Percentiles rank a stretch among this genome's conserved stretches.
Evolutionary conservation across 257 asterid genomes (phyloP).

Genomic region (Petunia axillaris): DNA sequence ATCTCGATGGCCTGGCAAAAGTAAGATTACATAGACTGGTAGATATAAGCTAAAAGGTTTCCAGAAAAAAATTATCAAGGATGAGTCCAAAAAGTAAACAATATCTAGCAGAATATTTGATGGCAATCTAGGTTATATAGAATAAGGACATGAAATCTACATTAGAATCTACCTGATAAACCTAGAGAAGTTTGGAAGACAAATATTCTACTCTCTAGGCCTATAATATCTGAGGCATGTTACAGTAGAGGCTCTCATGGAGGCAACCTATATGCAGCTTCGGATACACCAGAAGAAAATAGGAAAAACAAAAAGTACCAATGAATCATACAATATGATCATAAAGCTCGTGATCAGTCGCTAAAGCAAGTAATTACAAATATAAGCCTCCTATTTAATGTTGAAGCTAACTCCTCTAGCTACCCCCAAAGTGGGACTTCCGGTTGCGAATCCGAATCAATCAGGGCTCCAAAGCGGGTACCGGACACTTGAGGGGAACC

Average conservation of each 20-base stretch:
- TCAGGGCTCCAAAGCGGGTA: too few species aligned
- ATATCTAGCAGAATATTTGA: slow-evolving; percentile 2
- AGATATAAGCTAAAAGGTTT: neutral
- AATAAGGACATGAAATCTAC: neutral
- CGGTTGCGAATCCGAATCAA: too few species aligned
- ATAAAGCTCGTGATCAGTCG: neutral
- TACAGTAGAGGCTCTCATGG: neutral
- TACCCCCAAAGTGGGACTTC: too few species aligned
- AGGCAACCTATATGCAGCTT: neutral
- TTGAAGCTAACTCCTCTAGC: neutral
- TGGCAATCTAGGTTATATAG: neutral
- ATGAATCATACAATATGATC: neutral
- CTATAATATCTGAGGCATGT: neutral
- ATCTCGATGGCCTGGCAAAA: slow-evolving; percentile 58
- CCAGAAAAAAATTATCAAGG: slow-evolving; percentile 6
- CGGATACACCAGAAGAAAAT: neutral
- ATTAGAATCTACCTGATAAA: neutral
- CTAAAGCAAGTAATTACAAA: neutral
- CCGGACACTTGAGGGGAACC: too few species aligned
- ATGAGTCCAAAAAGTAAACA: neutral
- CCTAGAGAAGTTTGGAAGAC: neutral
- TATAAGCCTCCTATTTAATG: neutral
- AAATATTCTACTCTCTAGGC: neutral
- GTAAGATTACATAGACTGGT: slow-evolving; percentile 12
- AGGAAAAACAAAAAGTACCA: neutral